These are phyloP conservation scores for Bidens hawaiensis DNA, from an alignment of 140 eudicot genomes.

Conservation along the genomic window DNA sequence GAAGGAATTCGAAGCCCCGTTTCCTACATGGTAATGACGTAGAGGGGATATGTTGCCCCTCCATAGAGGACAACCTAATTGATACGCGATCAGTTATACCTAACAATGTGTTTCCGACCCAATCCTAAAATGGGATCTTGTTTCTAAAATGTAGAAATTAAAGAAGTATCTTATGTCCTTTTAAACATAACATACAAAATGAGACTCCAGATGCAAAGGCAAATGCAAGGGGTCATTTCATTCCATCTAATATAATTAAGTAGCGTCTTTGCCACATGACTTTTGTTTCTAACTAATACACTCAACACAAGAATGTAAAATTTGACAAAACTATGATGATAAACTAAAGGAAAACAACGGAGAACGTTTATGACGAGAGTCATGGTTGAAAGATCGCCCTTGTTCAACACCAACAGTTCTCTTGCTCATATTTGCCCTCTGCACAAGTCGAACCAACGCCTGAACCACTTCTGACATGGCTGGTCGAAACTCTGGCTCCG, in stretches of 20 bases:
- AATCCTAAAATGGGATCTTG: too few species aligned
- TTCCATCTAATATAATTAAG: not conserved
- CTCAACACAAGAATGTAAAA: not conserved
- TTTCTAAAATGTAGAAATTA: too few species aligned
- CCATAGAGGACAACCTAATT: too few species aligned
- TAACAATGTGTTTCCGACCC: too few species aligned
- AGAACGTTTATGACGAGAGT: conserved; percentile 17
- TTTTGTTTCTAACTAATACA: conserved; percentile 13
- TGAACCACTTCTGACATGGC: conserved; percentile 76
- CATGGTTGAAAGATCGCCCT: conserved; percentile 41
- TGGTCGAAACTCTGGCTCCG: conserved; percentile 77
- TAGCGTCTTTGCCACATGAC: not conserved
- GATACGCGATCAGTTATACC: too few species aligned
- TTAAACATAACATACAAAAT: too few species aligned
- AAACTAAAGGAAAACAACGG: not conserved
- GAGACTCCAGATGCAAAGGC: too few species aligned
- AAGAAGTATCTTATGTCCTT: too few species aligned
- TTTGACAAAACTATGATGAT: not conserved
- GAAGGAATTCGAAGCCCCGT: too few species aligned
- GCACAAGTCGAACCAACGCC: conserved; percentile 52
- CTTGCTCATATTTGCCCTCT: conserved; percentile 49
- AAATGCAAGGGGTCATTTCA: not conserved
- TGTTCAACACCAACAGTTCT: conserved; percentile 65
- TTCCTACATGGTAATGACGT: too few species aligned
- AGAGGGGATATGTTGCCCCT: too few species aligned